A percentile compares a stretch with the other conserved stretches of the same genome.
Conservation (phyloP, 257 asterid genomes). For the Buddleja alternifolia region DNA sequence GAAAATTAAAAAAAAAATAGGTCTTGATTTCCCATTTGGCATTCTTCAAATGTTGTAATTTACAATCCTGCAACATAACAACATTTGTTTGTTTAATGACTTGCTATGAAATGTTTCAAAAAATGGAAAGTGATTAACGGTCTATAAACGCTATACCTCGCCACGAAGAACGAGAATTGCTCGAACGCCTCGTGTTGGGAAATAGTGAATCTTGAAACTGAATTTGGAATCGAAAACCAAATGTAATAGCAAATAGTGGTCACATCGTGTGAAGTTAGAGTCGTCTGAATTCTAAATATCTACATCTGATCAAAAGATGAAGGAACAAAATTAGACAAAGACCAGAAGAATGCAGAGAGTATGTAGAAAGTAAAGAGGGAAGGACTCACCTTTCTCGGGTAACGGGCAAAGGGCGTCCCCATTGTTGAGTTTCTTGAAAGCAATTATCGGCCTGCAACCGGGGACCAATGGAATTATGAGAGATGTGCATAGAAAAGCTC, state of each 20-base stretch:
- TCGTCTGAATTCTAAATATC: slow-evolving; percentile 42
- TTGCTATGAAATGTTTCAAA: neutral
- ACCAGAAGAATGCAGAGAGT: slow-evolving; percentile 36
- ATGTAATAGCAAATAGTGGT: slow-evolving; percentile 30
- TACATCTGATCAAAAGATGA: slow-evolving; percentile 57
- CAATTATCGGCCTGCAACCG: slow-evolving; percentile 40
- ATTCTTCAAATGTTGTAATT: slow-evolving; percentile 21
- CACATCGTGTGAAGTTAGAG: slow-evolving; percentile 50
- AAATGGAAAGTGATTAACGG: neutral
- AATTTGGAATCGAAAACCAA: slow-evolving; percentile 18
- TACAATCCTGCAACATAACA: slow-evolving; percentile 36
- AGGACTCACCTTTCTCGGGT: slow-evolving; percentile 48
- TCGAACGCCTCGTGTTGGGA: too few species aligned
- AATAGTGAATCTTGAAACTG: too few species aligned
- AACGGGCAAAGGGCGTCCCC: slow-evolving; percentile 57
- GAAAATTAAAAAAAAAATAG: slow-evolving; percentile 8
- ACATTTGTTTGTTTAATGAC: neutral
- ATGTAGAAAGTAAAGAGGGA: slow-evolving; percentile 42
- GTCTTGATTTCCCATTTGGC: slow-evolving; percentile 37
- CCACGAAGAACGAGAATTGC: neutral
- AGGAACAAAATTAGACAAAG: slow-evolving; percentile 29
- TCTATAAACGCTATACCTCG: slow-evolving; percentile 13
- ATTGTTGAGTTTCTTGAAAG: slow-evolving; percentile 45
- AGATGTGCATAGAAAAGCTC: slow-evolving; percentile 11
- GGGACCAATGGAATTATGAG: slow-evolving; percentile 37